These are phyloP conservation scores for Podospora bellae-mahoneyi DNA, from an alignment of 495 filamentous ascomycete genomes.

Conservation along the genomic window DNA sequence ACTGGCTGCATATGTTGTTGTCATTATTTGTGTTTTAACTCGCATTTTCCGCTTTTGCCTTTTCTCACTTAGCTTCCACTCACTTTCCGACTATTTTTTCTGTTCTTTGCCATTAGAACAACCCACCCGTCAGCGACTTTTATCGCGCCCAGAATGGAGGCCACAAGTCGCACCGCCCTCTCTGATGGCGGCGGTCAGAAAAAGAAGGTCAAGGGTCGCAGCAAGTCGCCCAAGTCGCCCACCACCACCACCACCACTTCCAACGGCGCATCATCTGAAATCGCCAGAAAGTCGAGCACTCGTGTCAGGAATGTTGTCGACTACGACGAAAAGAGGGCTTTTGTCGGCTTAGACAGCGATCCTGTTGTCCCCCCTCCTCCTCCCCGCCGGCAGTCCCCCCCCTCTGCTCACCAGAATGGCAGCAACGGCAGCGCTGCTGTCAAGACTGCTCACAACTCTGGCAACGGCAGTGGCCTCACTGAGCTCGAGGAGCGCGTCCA, in stretches of 20 bases:
- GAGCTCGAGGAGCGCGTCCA: constrained; percentile 59
- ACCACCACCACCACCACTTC: constrained; percentile 13
- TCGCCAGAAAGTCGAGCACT: constrained; percentile 66
- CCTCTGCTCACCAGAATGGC: constrained; percentile 19
- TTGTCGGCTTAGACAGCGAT: constrained; percentile 64
- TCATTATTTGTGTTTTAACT: neutral
- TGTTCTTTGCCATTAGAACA: neutral
- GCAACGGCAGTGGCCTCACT: constrained; percentile 34
- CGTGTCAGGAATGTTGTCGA: constrained; percentile 88
- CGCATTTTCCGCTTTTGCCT: neutral
- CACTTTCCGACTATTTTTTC: neutral
- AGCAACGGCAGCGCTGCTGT: constrained; percentile 38
- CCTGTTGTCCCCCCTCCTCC: constrained; percentile 22
- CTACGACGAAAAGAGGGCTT: constrained; percentile 79
- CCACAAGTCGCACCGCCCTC: neutral
- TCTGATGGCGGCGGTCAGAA: neutral
- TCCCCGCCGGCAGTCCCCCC: neutral
- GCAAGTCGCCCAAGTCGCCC: constrained; percentile 12
- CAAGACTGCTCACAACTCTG: constrained; percentile 58
- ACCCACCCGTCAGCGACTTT: neutral
- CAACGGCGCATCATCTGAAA: constrained; percentile 4
- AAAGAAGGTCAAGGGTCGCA: neutral
- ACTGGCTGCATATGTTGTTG: neutral
- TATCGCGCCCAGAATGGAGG: neutral
- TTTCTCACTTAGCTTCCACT: neutral